Conservation (phyloP, 345 rosid genomes). For the Mercurialis annua region DNA sequence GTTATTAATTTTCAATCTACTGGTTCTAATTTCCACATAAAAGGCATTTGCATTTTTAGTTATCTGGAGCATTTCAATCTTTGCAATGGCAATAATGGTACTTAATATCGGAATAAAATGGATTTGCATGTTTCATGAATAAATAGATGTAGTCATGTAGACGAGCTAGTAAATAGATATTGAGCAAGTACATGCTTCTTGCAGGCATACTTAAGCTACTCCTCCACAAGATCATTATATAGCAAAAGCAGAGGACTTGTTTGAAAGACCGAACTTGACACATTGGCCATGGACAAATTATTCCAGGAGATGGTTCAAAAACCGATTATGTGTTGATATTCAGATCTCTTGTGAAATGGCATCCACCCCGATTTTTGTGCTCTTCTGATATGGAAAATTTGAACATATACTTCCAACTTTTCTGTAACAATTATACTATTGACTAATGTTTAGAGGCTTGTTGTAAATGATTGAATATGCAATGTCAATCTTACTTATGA, state of each 20-base stretch:
- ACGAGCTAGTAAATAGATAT: not conserved
- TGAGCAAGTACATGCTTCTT: not conserved
- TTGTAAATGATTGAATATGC: not conserved
- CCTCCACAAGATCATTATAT: not conserved
- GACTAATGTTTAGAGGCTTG: not conserved
- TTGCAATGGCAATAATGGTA: not conserved
- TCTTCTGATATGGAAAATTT: not conserved
- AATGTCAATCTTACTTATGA: too few relatives aligned
- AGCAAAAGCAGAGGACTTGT: not conserved
- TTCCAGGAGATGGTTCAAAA: not conserved
- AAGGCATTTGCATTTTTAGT: not conserved
- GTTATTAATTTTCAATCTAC: not conserved
- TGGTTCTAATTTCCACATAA: not conserved
- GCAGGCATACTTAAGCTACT: not conserved
- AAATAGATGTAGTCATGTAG: not conserved
- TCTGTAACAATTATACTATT: not conserved
- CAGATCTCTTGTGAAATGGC: not conserved
- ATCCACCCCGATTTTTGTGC: not conserved
- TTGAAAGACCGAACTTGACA: not conserved
- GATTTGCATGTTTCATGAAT: not conserved
- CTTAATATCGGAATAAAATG: not conserved
- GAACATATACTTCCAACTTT: not conserved
- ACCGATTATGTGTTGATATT: not conserved
- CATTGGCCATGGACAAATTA: not conserved
- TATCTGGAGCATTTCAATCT: not conserved